Base-by-base conservation (phyloP, 495 filamentous ascomycete species). In the Lindgomyces ingoldianus region DNA sequence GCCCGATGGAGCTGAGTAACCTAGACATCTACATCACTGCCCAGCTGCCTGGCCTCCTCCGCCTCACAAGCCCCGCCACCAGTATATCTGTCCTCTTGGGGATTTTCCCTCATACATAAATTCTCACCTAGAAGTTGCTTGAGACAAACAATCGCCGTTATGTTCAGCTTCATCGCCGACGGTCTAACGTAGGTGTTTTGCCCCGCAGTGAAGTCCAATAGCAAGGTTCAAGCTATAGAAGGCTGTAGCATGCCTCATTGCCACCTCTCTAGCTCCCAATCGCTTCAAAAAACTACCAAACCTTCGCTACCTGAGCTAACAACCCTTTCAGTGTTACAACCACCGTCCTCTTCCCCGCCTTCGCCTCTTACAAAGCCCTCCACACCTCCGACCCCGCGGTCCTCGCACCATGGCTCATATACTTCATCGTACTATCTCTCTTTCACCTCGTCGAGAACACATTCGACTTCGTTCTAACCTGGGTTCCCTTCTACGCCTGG, bases 321-420 rank as follows among this genome's bases (percentile, higher is more conserved):
- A 10, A 44, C 58, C 51, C 29, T 22, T 63, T 77, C 78, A 91
- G 88, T 71, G 96, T 93, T 59, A 77, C 94, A 72, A 85, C 91
- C 57, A 94, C 91, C 60, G 92, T 97, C 73, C 84, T 96, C 75
- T 93, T 99, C 78, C 94, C 94, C 61, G 84, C 96, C 54, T 99
- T 96, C 78, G 93, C 93, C 60, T 96, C 93, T 60, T 98, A 96
- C 84, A 98, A 98, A 81, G 95, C 94, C 41, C 89, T 99, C 69
- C 91, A 92, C 75, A 91, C 91, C 21, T 88, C 89, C 45, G 90
- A 96, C 76, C 93, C 93, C 16, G 86, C 90, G 30, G 89, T 93
- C 72, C 83, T 98, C 26, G 90, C 91, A 65, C 94, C 94, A 92
- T 99, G 94, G 94, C 83, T 99, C 54, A 98, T 97, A 89, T 99